Percentiles rank a stretch among this genome's conserved stretches.
Conservation (phyloP, 257 asterid genomes). For the Forsythia suspensa region DNA sequence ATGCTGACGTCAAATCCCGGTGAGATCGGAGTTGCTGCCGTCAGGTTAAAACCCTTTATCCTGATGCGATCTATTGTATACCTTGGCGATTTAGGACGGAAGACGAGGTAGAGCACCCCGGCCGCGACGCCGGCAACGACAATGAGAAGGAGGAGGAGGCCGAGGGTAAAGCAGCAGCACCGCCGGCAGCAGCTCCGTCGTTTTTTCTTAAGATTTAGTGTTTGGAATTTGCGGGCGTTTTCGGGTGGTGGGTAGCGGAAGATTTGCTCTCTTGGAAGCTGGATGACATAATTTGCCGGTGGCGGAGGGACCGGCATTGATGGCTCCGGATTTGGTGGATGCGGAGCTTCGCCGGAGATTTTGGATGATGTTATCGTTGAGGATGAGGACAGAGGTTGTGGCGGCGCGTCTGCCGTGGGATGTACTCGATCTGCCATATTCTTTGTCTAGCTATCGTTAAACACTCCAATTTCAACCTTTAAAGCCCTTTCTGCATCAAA, state of each 20-base stretch:
- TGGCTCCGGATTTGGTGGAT: constrained; percentile 30
- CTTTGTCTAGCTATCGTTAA: too few relatives aligned
- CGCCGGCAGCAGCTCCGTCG: constrained; percentile 46
- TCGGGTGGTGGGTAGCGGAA: constrained; percentile 61
- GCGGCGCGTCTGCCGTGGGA: constrained; percentile 32
- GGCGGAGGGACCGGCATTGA: constrained; percentile 34
- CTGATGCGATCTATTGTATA: constrained; percentile 47
- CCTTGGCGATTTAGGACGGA: constrained; percentile 62
- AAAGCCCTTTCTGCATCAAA: not conserved
- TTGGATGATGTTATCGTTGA: constrained; percentile 21
- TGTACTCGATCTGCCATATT: constrained; percentile 37
- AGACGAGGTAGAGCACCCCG: constrained; percentile 66
- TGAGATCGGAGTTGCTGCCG: constrained; percentile 50
- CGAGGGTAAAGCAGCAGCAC: constrained; percentile 53
- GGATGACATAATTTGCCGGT: constrained; percentile 49
- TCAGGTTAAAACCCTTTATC: constrained; percentile 49
- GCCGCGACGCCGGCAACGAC: constrained; percentile 58
- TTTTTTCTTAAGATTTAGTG: not conserved
- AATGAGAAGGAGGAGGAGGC: constrained; percentile 42
- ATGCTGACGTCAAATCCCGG: constrained; percentile 65
- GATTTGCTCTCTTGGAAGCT: constrained; percentile 55
- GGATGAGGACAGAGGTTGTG: constrained; percentile 6
- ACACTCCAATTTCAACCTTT: not conserved
- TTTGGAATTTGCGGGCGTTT: constrained; percentile 28
- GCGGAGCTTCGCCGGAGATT: constrained; percentile 17